Evolutionary conservation across 345 rosid species (phyloP), one percentile per base, ranked within the genome.

Genomic region (Tarenaya hassleriana): DNA sequence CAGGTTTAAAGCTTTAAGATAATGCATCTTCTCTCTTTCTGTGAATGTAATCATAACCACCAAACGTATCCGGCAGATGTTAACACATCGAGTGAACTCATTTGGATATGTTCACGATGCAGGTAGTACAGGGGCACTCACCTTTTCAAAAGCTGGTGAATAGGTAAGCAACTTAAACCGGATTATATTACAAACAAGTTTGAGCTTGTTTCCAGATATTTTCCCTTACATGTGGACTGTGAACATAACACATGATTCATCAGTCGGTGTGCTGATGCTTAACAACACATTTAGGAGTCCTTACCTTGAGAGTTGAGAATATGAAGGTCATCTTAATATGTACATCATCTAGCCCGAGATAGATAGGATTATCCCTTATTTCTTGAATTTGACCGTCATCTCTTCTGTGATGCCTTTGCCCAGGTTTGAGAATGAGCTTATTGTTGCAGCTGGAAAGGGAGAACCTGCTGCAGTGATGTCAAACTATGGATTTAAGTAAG

Each of bases 401-500:
- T 34, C 56, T 16, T 46, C 16, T 16, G n/a, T 21, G 17, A 38
- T 4, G 39, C 32, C 16, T 24, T 56, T 52, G 40, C 52, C 16
- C 71, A 90, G 95, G 74, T 83, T 72, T 47, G 69, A 76, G 79
- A 76, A 75, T 46, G 83, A 80, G 37, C 74, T 86, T 6, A 58
- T 90, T 56, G 77, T 83, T 78, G 90, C 97, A 20, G 84, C 80
- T 47, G 97, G 95, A 44, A 90, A 83, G 71, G 94, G 97, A 45
- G 88, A 83, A 65, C 94, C 97, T 40, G 88, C 95, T n/a, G 73
- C 67, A 0, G 94, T 86, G 41, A 74, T 90, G 90, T 66, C 94
- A 17, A 84, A 75, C 68, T 90, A 90, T 68, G 97, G 95, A 52
- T 90, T 79, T 63, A 73, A 69, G 97, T 90, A 75, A 57, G 73